Base-by-base conservation (phyloP, 495 filamentous ascomycete species). In the Schizothecium vesticola region DNA sequence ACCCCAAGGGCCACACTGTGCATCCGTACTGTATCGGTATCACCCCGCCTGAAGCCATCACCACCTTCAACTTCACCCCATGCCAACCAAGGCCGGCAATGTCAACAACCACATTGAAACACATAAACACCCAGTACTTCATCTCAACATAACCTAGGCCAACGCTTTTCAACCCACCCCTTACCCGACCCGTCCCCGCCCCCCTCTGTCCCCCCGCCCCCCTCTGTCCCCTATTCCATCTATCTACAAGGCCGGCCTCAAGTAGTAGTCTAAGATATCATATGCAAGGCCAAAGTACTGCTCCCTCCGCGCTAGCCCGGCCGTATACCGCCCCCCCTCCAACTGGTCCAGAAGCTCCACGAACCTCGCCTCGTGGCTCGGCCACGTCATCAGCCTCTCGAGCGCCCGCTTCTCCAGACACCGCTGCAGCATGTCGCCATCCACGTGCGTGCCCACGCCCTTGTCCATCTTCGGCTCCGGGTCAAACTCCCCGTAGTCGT, bases 381-480 rank as follows among this genome's bases (percentile, higher is more conserved):
- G 70, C 23, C 67, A 65, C 12, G 66, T 59, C 9, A 85, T 70
- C 31, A 91, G 70, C 60, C 78, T 71, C 58, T 83, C 80, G 3
- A 87, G 69, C 0, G 78, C 80, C 59, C 76, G 76, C 65, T 75
- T 74, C n/a, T 87, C 77, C 4, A 92, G 72, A 69, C 79, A 81
- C 23, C 84, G 80, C 63, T 74, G 75, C 56, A 93, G 75, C 21
- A 91, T 82, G 69, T 91, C 89, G 0, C 91, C 90, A 69, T 93
- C 85, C 9, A 93, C 78, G 26, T 91, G 89, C 83, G 85, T 87
- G 56, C 81, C 80, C 24, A 73, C 68, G 56, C 75, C 80, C 6
- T 67, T 71, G 22, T 68, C 70, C n/a, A 64, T 9, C 28, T 24
- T 58, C 16, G 78, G 77, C 62, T 81, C 78, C 1, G 69, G 66